Percentiles rank a stretch among this genome's conserved stretches.
These are phyloP conservation scores for Phaseolus lunatus DNA, from an alignment of 306 rosid species.

Conservation along the genomic window DNA sequence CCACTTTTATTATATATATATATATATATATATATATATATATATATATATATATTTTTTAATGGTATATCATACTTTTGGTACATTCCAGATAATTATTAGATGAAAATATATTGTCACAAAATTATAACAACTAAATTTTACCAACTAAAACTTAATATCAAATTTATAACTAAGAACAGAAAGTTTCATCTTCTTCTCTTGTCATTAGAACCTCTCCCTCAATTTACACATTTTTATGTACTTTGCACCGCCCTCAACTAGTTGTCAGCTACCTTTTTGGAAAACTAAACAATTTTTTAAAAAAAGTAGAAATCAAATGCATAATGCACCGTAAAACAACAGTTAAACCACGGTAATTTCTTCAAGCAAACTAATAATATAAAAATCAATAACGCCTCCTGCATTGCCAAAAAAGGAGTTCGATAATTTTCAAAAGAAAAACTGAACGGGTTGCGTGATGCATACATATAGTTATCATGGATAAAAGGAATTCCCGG, in stretches of 20 bases:
- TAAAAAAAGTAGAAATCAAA: too few relatives aligned
- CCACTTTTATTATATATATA: too few relatives aligned
- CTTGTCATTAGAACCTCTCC: background rate
- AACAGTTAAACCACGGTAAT: too few relatives aligned
- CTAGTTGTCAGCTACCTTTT: background rate
- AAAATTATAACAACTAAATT: too few relatives aligned
- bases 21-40: too few relatives aligned
- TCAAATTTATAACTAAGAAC: background rate
- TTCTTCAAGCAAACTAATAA: background rate
- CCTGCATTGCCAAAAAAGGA: background rate
- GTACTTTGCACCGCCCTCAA: background rate
- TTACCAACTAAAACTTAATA: background rate
- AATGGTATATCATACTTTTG: background rate
- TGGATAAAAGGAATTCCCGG: background rate
- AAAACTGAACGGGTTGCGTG: background rate
- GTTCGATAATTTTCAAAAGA: background rate
- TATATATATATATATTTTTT: too few relatives aligned
- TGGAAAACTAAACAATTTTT: too few relatives aligned
- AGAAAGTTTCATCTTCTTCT: background rate
- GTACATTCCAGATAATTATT: background rate
- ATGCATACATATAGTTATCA: background rate
- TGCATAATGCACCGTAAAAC: too few relatives aligned
- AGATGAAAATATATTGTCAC: background rate
- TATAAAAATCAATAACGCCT: background rate
- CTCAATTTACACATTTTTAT: background rate